Base-by-base conservation (phyloP, 192 early-diverging fungal genomes). In the Coemansia sp. region DNA sequence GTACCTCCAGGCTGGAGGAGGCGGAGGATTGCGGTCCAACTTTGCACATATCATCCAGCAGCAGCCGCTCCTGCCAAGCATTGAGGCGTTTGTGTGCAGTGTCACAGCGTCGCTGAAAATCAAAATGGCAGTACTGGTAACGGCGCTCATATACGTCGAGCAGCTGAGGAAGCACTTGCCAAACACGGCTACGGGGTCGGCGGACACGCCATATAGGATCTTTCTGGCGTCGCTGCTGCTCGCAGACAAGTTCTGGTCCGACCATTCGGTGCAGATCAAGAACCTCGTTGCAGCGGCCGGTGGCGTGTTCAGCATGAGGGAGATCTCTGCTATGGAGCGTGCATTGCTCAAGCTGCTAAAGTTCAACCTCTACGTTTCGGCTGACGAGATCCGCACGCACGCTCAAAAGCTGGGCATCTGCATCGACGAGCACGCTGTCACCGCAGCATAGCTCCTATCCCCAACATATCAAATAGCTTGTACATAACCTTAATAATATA, bases 141-240 rank as follows among this genome's bases (percentile, higher is more conserved):
- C 88, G 7, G 84, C 87, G 0, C 69, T 89, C 32, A 84, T 91
- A 24, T 91, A 91, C 54, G 82, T 91, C n/a, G 83, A 87, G 46
- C 71, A 87, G 35, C 76, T 91, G 36, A 85, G 88, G 59, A 80
- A 65, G 19, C 72, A 76, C n/a, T 56, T 91, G 57, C 86, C 87
- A 3, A 60, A 62, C 42, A 74, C 80, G 37, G 89, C 89, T 37
- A 82, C 84, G 22, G 87, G 87, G 3, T 85, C 86, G 44, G 72
- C 80, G 10, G 89, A 88, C 61, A 89, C 89, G 11, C 89, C 89
- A 21, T 89, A 88, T 59, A 79, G 85, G 42, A 83, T 91, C 24
- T 89, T 91, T 55, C 58, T 91, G 54, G 86, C 86, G 0, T 82
- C 89, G 14, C 70, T 91, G 53, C 68, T 91, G 43, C 80, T 87